Percentiles rank a stretch among this genome's conserved stretches.
phyloP scores from a whole-genome alignment of 2,329 filamentous ascomycete genomes.

The Westerdykella aurantiaca region DNA sequence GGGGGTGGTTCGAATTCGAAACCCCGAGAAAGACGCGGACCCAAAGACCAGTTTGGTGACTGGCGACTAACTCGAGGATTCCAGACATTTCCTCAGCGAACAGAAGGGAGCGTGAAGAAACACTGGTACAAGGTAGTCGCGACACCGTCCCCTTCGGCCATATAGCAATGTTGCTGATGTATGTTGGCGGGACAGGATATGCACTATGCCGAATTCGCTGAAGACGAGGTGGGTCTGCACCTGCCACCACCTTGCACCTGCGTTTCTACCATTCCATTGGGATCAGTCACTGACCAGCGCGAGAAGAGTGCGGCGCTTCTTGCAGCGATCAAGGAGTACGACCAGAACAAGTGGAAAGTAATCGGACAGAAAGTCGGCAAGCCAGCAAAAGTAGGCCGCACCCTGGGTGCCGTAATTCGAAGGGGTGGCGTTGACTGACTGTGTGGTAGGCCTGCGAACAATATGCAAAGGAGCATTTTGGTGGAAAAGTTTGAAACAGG shows the following conservation, averaged over 20 bases:
- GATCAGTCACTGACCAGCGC: constrained; percentile 15
- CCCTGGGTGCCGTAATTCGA: constrained; percentile 1
- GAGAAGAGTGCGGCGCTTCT: constrained; percentile 65
- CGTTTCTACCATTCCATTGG: neutral
- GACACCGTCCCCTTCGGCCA: neutral
- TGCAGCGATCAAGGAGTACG: constrained; percentile 96
- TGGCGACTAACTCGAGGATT: constrained; percentile 14
- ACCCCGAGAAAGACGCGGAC: too few species aligned
- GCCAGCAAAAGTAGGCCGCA: constrained; percentile 72
- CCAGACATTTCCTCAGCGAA: constrained; percentile 84
- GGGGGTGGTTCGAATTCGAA: too few species aligned
- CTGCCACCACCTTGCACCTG: constrained; percentile 3
- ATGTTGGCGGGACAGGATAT: constrained; percentile 65
- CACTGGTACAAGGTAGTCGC: constrained; percentile 90
- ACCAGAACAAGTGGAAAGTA: constrained; percentile 96
- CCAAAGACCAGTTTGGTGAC: too few species aligned
- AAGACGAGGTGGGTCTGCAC: constrained; percentile 69
- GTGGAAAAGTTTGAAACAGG: constrained; percentile 44
- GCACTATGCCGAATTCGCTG: constrained; percentile 98
- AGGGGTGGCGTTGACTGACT: constrained; percentile 11
- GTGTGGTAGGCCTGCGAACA: constrained; percentile 68
- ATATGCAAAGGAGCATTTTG: constrained; percentile 94
- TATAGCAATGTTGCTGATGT: constrained; percentile 15
- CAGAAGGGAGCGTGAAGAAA: constrained; percentile 97
- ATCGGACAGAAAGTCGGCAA: constrained; percentile 97